Evolutionary conservation across 2,329 filamentous ascomycete genomes (phyloP).

Genomic region (Ceratocystis diversiconidia): DNA sequence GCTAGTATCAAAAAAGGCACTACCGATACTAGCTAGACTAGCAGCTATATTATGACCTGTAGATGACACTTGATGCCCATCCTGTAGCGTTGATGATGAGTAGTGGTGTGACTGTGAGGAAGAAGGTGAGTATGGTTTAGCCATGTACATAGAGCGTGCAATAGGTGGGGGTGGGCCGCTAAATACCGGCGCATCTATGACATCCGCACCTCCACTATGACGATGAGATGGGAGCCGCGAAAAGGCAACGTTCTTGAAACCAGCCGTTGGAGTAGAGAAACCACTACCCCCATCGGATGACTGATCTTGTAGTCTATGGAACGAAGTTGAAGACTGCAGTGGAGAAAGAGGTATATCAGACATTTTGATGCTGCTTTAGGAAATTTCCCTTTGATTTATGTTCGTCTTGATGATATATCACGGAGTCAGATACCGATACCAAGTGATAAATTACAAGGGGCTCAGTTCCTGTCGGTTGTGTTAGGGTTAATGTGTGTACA

Average conservation of each 20-base stretch:
- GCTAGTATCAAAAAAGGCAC: conserved; percentile 28
- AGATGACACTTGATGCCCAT: conserved; percentile 4
- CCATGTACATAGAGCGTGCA: conserved; percentile 28
- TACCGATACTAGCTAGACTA: conserved; percentile 21
- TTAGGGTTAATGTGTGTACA: too few relatives aligned
- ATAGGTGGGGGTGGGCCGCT: conserved; percentile 39
- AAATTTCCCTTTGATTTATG: too few relatives aligned
- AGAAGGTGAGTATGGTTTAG: background rate
- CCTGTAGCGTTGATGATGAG: conserved; percentile 16
- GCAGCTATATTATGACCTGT: conserved; percentile 10
- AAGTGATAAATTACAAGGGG: too few relatives aligned
- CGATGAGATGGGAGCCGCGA: conserved; percentile 5
- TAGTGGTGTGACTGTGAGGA: conserved; percentile 21
- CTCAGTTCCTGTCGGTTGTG: too few relatives aligned
- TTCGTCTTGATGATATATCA: too few relatives aligned
- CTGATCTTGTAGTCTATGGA: background rate
- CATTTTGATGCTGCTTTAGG: conserved; percentile 4
- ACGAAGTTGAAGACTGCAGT: background rate
- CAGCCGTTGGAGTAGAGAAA: background rate
- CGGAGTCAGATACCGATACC: too few relatives aligned
- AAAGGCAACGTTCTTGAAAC: conserved; percentile 13
- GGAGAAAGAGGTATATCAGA: conserved; percentile 13
- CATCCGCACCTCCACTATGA: background rate
- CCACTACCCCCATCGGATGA: background rate
- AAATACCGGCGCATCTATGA: conserved; percentile 27